A percentile compares a stretch with the other conserved stretches of the same genome.
phyloP scores from a whole-genome alignment of 2,329 filamentous ascomycete genomes.

The Arachnopeziza araneosa region DNA sequence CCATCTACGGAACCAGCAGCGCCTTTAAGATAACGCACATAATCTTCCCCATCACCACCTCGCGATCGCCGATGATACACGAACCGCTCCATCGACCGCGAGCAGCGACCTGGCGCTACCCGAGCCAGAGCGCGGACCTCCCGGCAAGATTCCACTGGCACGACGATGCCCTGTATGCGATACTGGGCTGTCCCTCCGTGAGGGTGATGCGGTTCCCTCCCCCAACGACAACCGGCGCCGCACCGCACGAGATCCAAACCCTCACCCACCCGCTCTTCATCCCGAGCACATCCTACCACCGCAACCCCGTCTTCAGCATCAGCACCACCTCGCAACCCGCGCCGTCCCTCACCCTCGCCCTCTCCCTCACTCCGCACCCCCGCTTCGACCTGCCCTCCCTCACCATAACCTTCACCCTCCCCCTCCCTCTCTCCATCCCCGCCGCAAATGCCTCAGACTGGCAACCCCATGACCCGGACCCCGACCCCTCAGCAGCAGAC shows the following conservation, averaged over 20 bases:
- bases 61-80: neutral
- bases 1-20: neutral
- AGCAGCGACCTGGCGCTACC: slow-evolving; percentile 2
- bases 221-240: neutral
- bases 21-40: slow-evolving; percentile 2
- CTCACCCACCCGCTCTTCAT: slow-evolving; percentile 2
- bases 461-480: slow-evolving; percentile 1
- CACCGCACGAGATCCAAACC: neutral
- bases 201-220: neutral
- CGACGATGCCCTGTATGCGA: neutral
- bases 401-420: neutral
- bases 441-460: neutral
- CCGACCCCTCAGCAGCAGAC: neutral
- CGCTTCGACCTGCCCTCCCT: neutral
- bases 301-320: neutral
- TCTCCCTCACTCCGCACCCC: neutral
- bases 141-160: slow-evolving; percentile 3
- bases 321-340: too few species aligned
- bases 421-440: too few species aligned
- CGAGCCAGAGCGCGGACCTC: neutral
- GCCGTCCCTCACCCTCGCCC: too few species aligned
- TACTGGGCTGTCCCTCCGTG: neutral
- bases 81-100: neutral
- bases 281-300: slow-evolving; percentile 4
- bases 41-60: neutral